Evolutionary conservation across 1,284 basidiomycete genomes (phyloP).

Genomic region (Heterobasidion annosum): DNA sequence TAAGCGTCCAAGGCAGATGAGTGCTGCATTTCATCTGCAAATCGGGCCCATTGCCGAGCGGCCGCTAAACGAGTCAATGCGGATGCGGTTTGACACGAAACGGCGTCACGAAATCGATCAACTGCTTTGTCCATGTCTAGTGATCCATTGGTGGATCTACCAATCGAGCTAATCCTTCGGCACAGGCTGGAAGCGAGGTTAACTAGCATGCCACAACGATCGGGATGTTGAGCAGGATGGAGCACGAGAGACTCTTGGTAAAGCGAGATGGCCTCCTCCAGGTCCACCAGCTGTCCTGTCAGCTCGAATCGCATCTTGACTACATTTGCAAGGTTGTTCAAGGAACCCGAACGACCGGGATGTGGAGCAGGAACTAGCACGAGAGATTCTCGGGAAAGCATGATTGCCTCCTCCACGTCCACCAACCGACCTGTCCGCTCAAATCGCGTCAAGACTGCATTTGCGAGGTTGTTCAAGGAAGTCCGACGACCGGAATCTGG

Average conservation of each 20-base stretch:
- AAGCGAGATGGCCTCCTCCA: neutral
- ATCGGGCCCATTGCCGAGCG: neutral
- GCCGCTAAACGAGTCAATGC: neutral
- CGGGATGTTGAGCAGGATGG: neutral
- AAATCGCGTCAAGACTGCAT: conserved; percentile 19
- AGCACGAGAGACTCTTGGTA: neutral
- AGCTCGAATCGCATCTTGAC: neutral
- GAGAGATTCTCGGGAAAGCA: neutral
- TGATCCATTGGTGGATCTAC: too few species aligned
- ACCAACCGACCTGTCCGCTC: conserved; percentile 8
- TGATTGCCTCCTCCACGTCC: neutral
- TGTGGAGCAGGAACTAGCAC: neutral
- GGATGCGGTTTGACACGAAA: neutral
- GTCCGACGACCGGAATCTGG: too few species aligned
- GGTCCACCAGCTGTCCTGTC: neutral
- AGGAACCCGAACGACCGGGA: neutral
- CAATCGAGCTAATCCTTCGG: too few species aligned
- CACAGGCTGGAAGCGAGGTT: too few species aligned
- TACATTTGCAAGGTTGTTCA: neutral
- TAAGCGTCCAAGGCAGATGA: neutral
- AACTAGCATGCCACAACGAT: neutral
- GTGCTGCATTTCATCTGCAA: neutral
- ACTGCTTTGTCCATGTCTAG: neutral
- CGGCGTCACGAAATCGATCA: neutral
- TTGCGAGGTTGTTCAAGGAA: conserved; percentile 19